Conservation (phyloP, 108 stramenopile genomes). For the Cyclotella atomus region DNA sequence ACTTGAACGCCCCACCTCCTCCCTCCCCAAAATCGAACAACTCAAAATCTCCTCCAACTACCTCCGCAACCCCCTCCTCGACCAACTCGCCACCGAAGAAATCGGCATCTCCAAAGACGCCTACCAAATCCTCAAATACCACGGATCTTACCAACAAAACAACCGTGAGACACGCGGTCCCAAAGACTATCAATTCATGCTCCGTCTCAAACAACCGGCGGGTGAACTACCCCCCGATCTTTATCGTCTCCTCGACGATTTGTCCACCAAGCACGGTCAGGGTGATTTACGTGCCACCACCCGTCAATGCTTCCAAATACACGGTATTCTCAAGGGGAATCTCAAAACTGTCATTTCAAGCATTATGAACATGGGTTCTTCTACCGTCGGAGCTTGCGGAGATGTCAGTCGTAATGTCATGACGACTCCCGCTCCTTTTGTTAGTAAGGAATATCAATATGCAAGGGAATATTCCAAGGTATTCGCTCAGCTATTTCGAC, state of each 20-base stretch:
- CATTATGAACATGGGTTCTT: slow-evolving; percentile 96
- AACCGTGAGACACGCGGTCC: slow-evolving; percentile 87
- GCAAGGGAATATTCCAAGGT: slow-evolving; percentile 87
- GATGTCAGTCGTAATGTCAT: slow-evolving; percentile 98
- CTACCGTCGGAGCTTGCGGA: slow-evolving; percentile 97
- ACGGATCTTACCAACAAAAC: slow-evolving; percentile 98
- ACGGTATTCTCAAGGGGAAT: slow-evolving; percentile 95
- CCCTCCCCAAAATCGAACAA: slow-evolving; percentile 76
- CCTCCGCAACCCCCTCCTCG: slow-evolving; percentile 71
- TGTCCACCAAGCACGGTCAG: slow-evolving; percentile 89
- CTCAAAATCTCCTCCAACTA: slow-evolving; percentile 74
- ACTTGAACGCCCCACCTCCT: slow-evolving; percentile 64
- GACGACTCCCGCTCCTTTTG: slow-evolving; percentile 93
- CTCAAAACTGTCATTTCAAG: slow-evolving; percentile 95
- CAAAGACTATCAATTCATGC: slow-evolving; percentile 98
- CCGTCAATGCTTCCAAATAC: slow-evolving; percentile 98
- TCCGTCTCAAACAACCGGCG: slow-evolving; percentile 97
- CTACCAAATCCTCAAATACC: slow-evolving; percentile 96
- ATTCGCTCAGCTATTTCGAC: slow-evolving; percentile 94
- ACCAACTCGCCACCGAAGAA: slow-evolving; percentile 78
- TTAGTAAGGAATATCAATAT: slow-evolving; percentile 72
- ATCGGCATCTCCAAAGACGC: slow-evolving; percentile 88
- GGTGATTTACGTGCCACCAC: slow-evolving; percentile 96
- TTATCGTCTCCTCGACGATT: slow-evolving; percentile 91
- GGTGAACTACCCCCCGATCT: slow-evolving; percentile 95